Evolutionary conservation across 2,329 filamentous ascomycete species (phyloP).

Genomic region (Byssoonygena ceratinophila): DNA sequence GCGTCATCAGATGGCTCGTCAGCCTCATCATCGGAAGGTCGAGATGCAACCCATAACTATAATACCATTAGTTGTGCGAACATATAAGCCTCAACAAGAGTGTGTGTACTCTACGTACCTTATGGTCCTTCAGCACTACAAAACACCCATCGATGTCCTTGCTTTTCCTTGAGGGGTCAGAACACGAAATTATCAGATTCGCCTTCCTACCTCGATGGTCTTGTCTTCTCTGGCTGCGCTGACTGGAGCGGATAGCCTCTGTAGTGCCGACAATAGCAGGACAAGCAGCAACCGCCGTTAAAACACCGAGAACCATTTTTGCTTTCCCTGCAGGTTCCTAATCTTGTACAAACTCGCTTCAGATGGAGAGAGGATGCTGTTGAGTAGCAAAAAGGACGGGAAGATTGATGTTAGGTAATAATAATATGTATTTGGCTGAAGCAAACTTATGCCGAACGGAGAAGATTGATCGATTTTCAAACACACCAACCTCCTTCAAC

Average conservation of each 20-base stretch:
- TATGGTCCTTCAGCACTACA: constrained; percentile 11
- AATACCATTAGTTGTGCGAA: background rate
- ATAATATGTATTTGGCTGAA: background rate
- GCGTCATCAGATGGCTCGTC: background rate
- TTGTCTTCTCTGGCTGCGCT: constrained; percentile 14
- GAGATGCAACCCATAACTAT: constrained; percentile 7
- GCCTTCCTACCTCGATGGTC: constrained; percentile 10
- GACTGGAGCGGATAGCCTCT: constrained; percentile 16
- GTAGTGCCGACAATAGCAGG: constrained; percentile 2
- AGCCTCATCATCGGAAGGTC: background rate
- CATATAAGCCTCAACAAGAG: background rate
- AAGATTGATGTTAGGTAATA: background rate
- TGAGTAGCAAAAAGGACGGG: background rate
- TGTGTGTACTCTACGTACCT: constrained; percentile 1
- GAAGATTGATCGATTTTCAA: background rate
- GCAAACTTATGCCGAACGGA: background rate
- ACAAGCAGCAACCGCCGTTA: constrained; percentile 10
- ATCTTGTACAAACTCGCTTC: background rate
- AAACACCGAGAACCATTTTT: constrained; percentile 14
- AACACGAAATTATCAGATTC: constrained; percentile 11
- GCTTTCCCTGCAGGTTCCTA: background rate
- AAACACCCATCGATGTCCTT: constrained; percentile 10
- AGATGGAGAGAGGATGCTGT: background rate
- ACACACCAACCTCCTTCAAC: background rate
- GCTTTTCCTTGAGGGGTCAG: constrained; percentile 6